Evolutionary conservation across 495 filamentous ascomycete species (phyloP), one percentile per base, ranked within the genome.

Genomic region (Penicillium coffeae): DNA sequence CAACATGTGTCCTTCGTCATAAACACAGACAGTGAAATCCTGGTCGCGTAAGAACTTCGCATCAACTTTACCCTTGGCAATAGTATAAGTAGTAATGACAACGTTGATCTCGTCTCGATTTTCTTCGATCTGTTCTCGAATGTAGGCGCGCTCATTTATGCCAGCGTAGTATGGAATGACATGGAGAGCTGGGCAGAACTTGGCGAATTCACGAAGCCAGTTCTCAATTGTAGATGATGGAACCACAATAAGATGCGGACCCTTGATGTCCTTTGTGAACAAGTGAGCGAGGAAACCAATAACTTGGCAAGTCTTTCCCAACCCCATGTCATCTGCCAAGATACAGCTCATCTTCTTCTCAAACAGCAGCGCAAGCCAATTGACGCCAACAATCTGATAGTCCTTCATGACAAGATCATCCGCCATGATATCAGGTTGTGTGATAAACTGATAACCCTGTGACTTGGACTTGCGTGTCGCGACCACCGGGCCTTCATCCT

Each of bases 251-350:
- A 98, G 68, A 62, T 95, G 91, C 22, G 90, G 88, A 43, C 90
- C 90, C 39, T 76, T 78, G 12, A 82, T 69, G 1, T 75, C 76
- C 19, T 71, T 80, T 54, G 89, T 81, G 12, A 83, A 79, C 6
- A 98, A 72, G 53, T 95, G 86, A 3, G 90, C 84, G 18, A 98
- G 77, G 62, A 97, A 91, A 0, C 90, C 81, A 54, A 98, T 95
- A 45, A 98, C 90, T 59, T 97, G 91, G 55, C 90, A 95, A 0
- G 93, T 98, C 73, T 98, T 98, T 9, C 93, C 93, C 8, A 97
- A 77, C 36, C 93, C 93, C 93, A 98, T 98, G 54, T 98, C 93
- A 62, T 98, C 93, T 0, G 93, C 94, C 13, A 98, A 73, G 51
- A 98, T 97, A 38, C 90, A 87, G 47, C 87, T 89, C 46, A 92